These are phyloP conservation scores for Lenwebbia sp. DNA, from an alignment of 345 rosid species.

Conservation along the genomic window DNA sequence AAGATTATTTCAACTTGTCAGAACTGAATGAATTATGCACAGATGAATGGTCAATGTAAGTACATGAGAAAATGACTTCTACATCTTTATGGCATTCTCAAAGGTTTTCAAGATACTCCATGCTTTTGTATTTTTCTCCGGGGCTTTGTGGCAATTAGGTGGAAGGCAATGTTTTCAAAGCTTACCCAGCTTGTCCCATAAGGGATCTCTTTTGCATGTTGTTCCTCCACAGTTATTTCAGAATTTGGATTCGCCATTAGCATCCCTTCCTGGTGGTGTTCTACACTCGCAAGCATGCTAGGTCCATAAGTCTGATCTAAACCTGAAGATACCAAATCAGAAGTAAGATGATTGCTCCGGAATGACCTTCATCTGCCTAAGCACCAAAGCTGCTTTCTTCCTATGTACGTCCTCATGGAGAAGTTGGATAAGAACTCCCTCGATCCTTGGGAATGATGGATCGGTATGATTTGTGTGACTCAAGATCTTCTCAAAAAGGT, in stretches of 20 bases:
- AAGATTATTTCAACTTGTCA: neutral
- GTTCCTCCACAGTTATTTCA: neutral
- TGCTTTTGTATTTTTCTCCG: neutral
- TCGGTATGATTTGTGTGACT: constrained; percentile 11
- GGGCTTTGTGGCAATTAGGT: neutral
- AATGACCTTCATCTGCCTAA: constrained; percentile 27
- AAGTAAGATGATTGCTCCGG: constrained; percentile 54
- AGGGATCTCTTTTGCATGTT: neutral
- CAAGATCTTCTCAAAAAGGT: constrained; percentile 30
- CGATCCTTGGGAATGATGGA: constrained; percentile 14
- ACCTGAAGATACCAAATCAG: constrained; percentile 6
- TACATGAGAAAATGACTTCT: neutral
- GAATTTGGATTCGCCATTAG: neutral
- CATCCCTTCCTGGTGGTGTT: neutral
- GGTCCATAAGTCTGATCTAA: neutral
- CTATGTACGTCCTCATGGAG: constrained; percentile 23
- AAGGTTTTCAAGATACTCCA: neutral
- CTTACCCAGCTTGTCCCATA: neutral
- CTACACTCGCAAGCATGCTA: neutral
- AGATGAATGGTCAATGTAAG: neutral
- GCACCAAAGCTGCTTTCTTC: constrained; percentile 38
- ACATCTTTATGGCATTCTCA: neutral
- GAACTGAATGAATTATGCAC: neutral
- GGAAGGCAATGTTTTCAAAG: neutral
- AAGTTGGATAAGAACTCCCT: constrained; percentile 37